These are phyloP conservation scores for Euphorbia pulcherrima DNA, from an alignment of 345 rosid genomes.

Conservation along the genomic window DNA sequence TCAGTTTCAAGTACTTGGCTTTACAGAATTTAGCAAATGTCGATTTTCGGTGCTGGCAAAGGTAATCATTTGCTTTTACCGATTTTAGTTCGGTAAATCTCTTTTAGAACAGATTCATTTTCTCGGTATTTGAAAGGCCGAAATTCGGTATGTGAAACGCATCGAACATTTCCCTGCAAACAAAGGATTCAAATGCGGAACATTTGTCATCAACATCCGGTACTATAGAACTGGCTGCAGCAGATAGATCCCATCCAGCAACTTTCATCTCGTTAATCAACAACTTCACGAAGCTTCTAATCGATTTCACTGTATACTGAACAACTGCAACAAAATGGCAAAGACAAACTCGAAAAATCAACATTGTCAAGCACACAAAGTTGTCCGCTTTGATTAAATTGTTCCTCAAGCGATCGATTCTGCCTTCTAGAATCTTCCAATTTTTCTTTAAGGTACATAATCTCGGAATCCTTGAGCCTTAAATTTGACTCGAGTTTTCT, in stretches of 20 bases:
- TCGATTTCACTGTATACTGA: conserved; percentile 55
- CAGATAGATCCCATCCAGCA: conserved; percentile 63
- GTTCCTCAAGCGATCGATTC: conserved; percentile 55
- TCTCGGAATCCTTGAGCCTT: conserved; percentile 72
- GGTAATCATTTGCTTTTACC: conserved; percentile 40
- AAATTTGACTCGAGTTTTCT: conserved; percentile 71
- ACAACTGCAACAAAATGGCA: conserved; percentile 51
- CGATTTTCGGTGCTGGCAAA: conserved; percentile 54
- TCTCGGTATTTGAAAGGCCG: conserved; percentile 31
- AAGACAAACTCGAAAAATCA: conserved; percentile 44
- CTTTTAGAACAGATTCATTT: conserved; percentile 48
- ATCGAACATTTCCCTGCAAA: conserved; percentile 71
- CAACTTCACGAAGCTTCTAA: conserved; percentile 59
- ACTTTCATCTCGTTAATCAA: conserved; percentile 64
- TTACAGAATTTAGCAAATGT: conserved; percentile 58
- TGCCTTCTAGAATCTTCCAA: conserved; percentile 41
- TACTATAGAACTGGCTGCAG: conserved; percentile 58
- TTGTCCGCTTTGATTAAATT: conserved; percentile 62
- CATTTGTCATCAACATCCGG: conserved; percentile 63
- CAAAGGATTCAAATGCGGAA: conserved; percentile 68
- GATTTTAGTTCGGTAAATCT: conserved; percentile 64
- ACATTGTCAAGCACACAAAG: conserved; percentile 48
- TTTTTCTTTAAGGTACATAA: conserved; percentile 58
- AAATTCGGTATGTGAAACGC: conserved; percentile 58
- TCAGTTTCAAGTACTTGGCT: conserved; percentile 57